These are phyloP conservation scores for Phymatotrichopsis omnivora DNA, from an alignment of 2,329 filamentous ascomycete genomes.

Conservation along the genomic window DNA sequence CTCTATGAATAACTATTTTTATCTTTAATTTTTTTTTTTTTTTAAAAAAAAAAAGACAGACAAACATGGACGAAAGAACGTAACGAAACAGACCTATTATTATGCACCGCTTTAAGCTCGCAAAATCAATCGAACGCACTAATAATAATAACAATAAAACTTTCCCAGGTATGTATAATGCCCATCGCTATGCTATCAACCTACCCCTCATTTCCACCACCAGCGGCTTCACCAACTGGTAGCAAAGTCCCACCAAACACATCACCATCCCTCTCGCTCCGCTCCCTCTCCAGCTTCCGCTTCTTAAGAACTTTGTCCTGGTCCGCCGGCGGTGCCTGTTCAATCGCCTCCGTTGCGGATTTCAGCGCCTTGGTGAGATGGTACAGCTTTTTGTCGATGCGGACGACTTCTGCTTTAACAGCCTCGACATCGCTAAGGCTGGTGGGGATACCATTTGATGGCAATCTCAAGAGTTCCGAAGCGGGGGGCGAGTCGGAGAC, in stretches of 20 bases:
- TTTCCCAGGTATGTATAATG: too few relatives aligned
- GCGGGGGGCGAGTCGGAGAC: constrained; percentile 8
- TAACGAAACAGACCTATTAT: too few relatives aligned
- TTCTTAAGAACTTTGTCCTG: constrained; percentile 34
- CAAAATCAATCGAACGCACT: too few relatives aligned
- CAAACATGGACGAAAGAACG: too few relatives aligned
- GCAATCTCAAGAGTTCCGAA: constrained; percentile 16
- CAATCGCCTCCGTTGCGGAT: constrained; percentile 16
- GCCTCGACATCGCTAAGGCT: constrained; percentile 30
- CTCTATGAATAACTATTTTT: too few relatives aligned
- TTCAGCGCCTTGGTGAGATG: constrained; percentile 29
- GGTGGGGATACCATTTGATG: constrained; percentile 26
- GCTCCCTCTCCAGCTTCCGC: constrained; percentile 39
- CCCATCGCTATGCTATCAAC: too few relatives aligned
- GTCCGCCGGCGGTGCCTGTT: constrained; percentile 1
- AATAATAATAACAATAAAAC: too few relatives aligned
- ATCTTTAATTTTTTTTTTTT: too few relatives aligned
- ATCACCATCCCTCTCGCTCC: constrained; percentile 33
- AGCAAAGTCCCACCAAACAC: constrained; percentile 29
- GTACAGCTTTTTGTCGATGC: constrained; percentile 31
- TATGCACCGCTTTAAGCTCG: too few relatives aligned
- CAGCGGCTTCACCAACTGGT: too few relatives aligned
- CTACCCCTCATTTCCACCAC: too few relatives aligned
- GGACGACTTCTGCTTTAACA: constrained; percentile 20
- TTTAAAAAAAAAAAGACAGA: too few relatives aligned